A percentile compares a stretch with the other conserved stretches of the same genome.
phyloP scores from a whole-genome alignment of 768 basidiomycete species.

The Crucibulum laeve region DNA sequence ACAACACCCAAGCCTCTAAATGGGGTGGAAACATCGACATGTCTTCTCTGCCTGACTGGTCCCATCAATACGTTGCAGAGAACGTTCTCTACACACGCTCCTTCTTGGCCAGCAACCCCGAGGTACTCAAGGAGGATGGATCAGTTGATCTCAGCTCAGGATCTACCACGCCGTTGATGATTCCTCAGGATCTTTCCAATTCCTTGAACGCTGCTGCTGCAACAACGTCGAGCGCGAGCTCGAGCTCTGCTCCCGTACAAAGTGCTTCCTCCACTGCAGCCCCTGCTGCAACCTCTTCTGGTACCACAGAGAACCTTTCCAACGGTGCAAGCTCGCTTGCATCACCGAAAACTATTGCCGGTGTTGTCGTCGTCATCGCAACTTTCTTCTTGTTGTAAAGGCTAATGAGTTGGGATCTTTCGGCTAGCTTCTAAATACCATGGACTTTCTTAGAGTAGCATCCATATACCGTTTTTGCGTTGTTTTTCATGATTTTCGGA shows the following conservation, averaged over 20 bases:
- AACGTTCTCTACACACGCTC: slow-evolving; percentile 52
- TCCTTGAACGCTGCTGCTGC: slow-evolving; percentile 35
- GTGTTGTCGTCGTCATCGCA: slow-evolving; percentile 38
- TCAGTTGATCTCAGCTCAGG: slow-evolving; percentile 41
- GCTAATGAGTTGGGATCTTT: background rate
- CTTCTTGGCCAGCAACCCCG: slow-evolving; percentile 44
- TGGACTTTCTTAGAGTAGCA: slow-evolving; percentile 25
- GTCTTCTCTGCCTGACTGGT: slow-evolving; percentile 47
- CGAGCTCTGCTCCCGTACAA: too few relatives aligned
- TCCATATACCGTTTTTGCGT: slow-evolving; percentile 22
- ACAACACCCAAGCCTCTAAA: slow-evolving; percentile 39
- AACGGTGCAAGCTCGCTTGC: slow-evolving; percentile 45
- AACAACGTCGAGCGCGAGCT: slow-evolving; percentile 10
- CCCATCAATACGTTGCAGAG: slow-evolving; percentile 43
- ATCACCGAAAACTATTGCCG: slow-evolving; percentile 47
- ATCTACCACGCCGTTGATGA: slow-evolving; percentile 44
- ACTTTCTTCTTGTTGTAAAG: slow-evolving; percentile 47
- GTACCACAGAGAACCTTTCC: slow-evolving; percentile 12
- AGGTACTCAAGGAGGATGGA: slow-evolving; percentile 47
- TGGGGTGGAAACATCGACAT: slow-evolving; percentile 70
- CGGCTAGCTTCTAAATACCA: slow-evolving; percentile 6
- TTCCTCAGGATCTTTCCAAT: slow-evolving; percentile 54
- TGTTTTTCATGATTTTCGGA: slow-evolving; percentile 13
- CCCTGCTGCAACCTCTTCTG: slow-evolving; percentile 16
- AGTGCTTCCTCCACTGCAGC: background rate